phyloP scores from a whole-genome alignment of 495 filamentous ascomycete genomes.

The Penicillium canescens region DNA sequence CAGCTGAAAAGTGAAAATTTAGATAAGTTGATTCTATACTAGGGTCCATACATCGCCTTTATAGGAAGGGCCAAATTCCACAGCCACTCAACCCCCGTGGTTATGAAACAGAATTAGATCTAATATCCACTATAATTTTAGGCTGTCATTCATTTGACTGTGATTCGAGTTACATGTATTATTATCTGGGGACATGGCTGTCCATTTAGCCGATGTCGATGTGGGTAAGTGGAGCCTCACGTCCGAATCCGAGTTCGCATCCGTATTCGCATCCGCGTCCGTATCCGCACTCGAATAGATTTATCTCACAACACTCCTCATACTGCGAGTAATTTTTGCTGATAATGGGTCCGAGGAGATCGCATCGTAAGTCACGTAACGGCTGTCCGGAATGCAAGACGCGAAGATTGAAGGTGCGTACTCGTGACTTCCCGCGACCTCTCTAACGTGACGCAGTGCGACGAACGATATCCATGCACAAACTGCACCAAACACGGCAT shows the following conservation, averaged over 20 bases:
- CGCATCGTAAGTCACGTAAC: constrained; percentile 29
- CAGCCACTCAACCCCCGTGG: background rate
- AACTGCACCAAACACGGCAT: constrained; percentile 27
- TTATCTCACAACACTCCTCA: background rate
- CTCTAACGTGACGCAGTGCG: constrained; percentile 16
- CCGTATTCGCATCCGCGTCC: constrained; percentile 6
- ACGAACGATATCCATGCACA: constrained; percentile 26
- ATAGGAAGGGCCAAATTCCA: background rate
- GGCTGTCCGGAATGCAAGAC: constrained; percentile 28
- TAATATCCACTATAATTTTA: constrained; percentile 5
- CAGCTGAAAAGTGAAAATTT: background rate
- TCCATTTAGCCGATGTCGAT: background rate
- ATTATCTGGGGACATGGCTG: background rate
- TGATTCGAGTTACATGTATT: constrained; percentile 1
- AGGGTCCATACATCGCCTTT: background rate
- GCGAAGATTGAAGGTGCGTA: constrained; percentile 22
- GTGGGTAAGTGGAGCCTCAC: constrained; percentile 5
- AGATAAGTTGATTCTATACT: background rate
- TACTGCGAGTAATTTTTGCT: no score
- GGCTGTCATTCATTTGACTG: background rate
- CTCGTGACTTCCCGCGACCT: background rate
- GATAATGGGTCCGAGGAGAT: constrained; percentile 24
- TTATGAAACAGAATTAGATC: background rate
- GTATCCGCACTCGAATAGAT: constrained; percentile 19
- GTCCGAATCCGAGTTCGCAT: constrained; percentile 18